Base-by-base conservation (phyloP, 2,329 filamentous ascomycete genomes). In the Didymella arachidicola region DNA sequence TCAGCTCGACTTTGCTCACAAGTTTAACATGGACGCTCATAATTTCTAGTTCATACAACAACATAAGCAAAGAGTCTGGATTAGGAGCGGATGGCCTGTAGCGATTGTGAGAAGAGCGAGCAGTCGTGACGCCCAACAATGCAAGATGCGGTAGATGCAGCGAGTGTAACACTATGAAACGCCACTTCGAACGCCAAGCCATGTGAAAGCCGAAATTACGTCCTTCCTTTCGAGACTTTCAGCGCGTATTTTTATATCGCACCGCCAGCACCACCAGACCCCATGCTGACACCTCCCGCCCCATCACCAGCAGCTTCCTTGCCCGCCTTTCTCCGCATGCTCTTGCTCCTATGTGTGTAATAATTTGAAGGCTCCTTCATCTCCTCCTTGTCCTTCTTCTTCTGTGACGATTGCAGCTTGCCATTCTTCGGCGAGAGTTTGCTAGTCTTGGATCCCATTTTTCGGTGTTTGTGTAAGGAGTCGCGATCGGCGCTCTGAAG, bases 311-410 rank as follows among this genome's bases (percentile, higher is more conserved):
- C 49, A 19, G 48, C 51, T 6, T 59, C 63, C 43, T 66, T 67
- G n/a, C 65, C 70, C 8, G 72, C 72, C 62, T 75, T 75, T 50
- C 66, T 55, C 7, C 72, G 59, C 70, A 73, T 72, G 26, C 68
- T 72, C 64, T 74, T 74, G 34, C 71, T 74, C 2, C 73, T 66
- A 34, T 69, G 66, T 36, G 67, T 59, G 60, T 75, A 75, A 61
- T 75, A 75, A 36, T 74, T 74, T 12, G 56, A 46, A 2, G 73
- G 73, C 39, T 75, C 73, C 58, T 72, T 70, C 72, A 75, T 73
- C 47, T 75, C 65, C n/a, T 59, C 72, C 38, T 74, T 75, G 46
- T 75, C 73, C 16, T 63, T 59, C 39, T 67, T 68, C 4, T 67
- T 53, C 22, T 53, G 48, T 5, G 63, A 61, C 14, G 67, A 65